A percentile compares a stretch with the other conserved stretches of the same genome.
Evolutionary conservation across 306 rosid genomes (phyloP).

Genomic region (Purshia tridentata): DNA sequence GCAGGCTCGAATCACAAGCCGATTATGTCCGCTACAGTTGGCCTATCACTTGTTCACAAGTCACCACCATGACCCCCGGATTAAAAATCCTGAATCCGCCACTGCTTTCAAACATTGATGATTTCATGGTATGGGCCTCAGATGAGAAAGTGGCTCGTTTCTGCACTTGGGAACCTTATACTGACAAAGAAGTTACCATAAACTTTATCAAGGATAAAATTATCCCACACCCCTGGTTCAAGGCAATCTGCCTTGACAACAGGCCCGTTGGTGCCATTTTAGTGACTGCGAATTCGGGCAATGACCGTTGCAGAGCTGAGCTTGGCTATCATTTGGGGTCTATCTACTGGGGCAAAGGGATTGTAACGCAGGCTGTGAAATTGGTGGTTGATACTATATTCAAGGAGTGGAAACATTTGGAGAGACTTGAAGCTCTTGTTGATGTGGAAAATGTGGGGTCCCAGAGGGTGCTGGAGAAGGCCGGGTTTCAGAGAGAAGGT

Average conservation of each 20-base stretch:
- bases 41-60: too few species aligned
- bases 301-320: conserved; percentile 41
- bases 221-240: conserved; percentile 49
- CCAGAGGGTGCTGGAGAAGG: conserved; percentile 65
- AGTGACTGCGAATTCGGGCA: conserved; percentile 30
- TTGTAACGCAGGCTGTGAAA: conserved; percentile 56
- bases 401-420: conserved; percentile 48
- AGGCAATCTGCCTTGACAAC: conserved; percentile 54
- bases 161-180: conserved; percentile 60
- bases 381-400: conserved; percentile 44
- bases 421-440: conserved; percentile 71
- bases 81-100: too few species aligned
- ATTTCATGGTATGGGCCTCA: conserved; percentile 54
- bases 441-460: conserved; percentile 64
- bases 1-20: too few species aligned
- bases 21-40: too few species aligned
- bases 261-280: conserved; percentile 54
- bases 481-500: conserved; percentile 69
- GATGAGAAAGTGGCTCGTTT: conserved; percentile 52
- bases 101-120: conserved; percentile 58
- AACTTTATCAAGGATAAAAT: conserved; percentile 36
- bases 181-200: conserved; percentile 42
- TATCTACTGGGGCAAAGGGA: conserved; percentile 70
- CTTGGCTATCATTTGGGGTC: conserved; percentile 63
- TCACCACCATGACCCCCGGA: too few species aligned